Base-by-base conservation (phyloP, 371 early-diverging fungal species). In the Mortierella sp. region DNA sequence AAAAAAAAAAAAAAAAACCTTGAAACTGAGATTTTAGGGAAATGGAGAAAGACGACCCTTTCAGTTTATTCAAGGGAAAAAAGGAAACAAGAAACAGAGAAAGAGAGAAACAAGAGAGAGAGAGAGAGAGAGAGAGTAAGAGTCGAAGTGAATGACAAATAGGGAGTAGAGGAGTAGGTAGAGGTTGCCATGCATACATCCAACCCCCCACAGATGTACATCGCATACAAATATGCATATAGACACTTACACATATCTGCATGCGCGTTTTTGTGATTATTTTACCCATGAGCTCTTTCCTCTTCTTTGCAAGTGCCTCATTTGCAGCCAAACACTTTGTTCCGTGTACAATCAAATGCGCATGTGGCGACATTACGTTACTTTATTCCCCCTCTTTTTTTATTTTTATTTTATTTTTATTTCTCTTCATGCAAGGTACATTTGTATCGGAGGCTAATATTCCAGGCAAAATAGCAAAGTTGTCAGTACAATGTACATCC, bases 101-200 rank as follows among this genome's bases (percentile, higher is more conserved):
- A 14, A 49, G 40, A 40, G 12, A 51, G 49, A 49, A 32, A 30
- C n/a, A n/a, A 22, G 18, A 61, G 47, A 39, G 32, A 8, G 22
- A 5, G 12, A 52, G 24, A 22, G 18, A 61, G 47, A 39, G 32
- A 8, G 22, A 5, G 12, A 52, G 24, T 6, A 16, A 16, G 28
- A 26, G 51, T 22, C 20, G 47, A 40, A 30, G 51, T 5, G 18
- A 62, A 39, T 5, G 51, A 35, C 32, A n/a, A 22, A 3, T 18
- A 52, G 26, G 0, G 40, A 62, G 51, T 30, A 30, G 30, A 30
- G 2, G 35, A 35, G 35, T 35, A 52, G 35, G 35, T 35, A 35
- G 6, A 24, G 52, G 52, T 52, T 22, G 24, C 65, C 65, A 68
- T 68, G 20, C 68, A 28, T 47, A 28, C 59, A 45, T 62, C 59